A percentile compares a stretch with the other conserved stretches of the same genome.
Evolutionary conservation across 768 basidiomycete species (phyloP).

Genomic region (Leccinum uliginosum): DNA sequence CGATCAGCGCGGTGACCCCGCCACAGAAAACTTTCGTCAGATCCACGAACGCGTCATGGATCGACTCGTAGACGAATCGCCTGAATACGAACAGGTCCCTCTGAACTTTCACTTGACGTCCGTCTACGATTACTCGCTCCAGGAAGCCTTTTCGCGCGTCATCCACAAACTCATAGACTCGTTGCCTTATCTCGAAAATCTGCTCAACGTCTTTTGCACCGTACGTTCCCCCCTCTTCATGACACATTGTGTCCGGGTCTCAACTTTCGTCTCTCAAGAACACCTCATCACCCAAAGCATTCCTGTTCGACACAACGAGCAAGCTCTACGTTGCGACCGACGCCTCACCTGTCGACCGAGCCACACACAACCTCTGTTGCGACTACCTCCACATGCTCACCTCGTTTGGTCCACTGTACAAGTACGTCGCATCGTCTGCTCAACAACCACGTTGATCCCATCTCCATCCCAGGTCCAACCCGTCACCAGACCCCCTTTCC

Average conservation of each 20-base stretch:
- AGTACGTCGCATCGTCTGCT: slow-evolving; percentile 39
- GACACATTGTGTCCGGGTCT: neutral
- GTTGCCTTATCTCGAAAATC: slow-evolving; percentile 79
- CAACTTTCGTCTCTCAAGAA: slow-evolving; percentile 48
- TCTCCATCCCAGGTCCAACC: slow-evolving; percentile 18
- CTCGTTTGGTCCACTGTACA: slow-evolving; percentile 82
- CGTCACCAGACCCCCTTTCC: slow-evolving; percentile 1
- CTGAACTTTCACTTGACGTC: slow-evolving; percentile 90
- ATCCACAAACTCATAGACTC: slow-evolving; percentile 84
- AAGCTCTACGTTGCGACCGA: slow-evolving; percentile 93
- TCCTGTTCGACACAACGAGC: slow-evolving; percentile 83
- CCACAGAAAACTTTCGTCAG: slow-evolving; percentile 81
- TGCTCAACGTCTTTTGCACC: slow-evolving; percentile 82
- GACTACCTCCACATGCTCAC: slow-evolving; percentile 88
- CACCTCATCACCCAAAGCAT: slow-evolving; percentile 90
- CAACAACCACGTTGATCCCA: neutral
- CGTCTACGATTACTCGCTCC: slow-evolving; percentile 87
- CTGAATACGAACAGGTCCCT: slow-evolving; percentile 73
- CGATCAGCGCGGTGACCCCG: neutral
- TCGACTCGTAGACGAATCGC: slow-evolving; percentile 68
- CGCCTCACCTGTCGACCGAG: slow-evolving; percentile 83
- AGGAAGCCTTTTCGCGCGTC: slow-evolving; percentile 89
- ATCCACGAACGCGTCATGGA: slow-evolving; percentile 86
- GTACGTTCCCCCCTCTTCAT: slow-evolving; percentile 35
- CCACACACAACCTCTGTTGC: slow-evolving; percentile 84